Conservation (phyloP, 305 asterid species). For the Caryopteris hybrid region DNA sequence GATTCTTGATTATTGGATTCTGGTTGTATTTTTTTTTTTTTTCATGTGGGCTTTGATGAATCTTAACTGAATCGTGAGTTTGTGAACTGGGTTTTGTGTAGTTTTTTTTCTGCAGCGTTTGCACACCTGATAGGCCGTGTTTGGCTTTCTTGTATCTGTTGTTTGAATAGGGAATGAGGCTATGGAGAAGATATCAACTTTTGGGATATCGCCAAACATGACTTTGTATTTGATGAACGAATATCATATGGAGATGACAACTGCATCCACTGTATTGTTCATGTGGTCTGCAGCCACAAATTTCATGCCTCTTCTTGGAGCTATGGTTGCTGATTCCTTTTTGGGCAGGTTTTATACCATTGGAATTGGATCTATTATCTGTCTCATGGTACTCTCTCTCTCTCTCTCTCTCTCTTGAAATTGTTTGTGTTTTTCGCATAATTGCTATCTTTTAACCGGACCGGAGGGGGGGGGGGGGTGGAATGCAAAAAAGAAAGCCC, state of each 20-base stretch:
- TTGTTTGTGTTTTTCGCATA: too few species aligned
- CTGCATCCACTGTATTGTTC: conserved; percentile 42
- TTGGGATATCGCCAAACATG: conserved; percentile 46
- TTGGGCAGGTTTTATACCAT: conserved; percentile 55
- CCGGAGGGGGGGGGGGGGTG: too few species aligned
- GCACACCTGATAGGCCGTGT: not conserved
- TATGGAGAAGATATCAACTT: conserved; percentile 59
- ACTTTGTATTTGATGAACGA: conserved; percentile 45
- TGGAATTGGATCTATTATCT: conserved; percentile 49
- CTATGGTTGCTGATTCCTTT: conserved; percentile 55
- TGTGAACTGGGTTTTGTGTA: not conserved
- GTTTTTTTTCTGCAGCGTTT: not conserved
- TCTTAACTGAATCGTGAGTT: not conserved
- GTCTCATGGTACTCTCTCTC: conserved; percentile 36
- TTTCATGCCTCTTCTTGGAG: conserved; percentile 50
- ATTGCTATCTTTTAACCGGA: too few species aligned
- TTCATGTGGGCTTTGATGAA: not conserved
- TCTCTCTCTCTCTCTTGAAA: not conserved
- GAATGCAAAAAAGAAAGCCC: too few species aligned
- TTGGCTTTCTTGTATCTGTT: not conserved
- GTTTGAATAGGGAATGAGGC: conserved; percentile 40
- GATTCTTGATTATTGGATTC: not conserved
- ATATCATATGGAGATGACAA: conserved; percentile 46
- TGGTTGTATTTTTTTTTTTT: too few species aligned
- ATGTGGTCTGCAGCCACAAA: conserved; percentile 52